Percentiles rank a stretch among this genome's conserved stretches.
phyloP scores from a whole-genome alignment of 2,329 filamentous ascomycete species.

The Beauveria rudraprayagi region DNA sequence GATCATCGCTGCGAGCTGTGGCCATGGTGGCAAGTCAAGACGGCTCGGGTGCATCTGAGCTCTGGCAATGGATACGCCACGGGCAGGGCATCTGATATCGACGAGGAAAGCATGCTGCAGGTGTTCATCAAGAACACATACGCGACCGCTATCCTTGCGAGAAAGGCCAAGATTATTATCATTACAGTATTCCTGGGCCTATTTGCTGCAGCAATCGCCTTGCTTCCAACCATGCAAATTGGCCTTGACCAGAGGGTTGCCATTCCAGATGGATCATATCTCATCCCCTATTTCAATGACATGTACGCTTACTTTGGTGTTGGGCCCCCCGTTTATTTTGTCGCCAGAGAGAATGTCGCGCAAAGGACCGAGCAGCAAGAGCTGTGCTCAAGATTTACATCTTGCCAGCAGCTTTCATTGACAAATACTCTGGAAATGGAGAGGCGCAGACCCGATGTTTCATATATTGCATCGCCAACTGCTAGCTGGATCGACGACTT shows the following conservation, averaged over 20 bases:
- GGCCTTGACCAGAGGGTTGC: conserved; percentile 93
- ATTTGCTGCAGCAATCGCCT: conserved; percentile 74
- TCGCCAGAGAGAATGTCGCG: conserved; percentile 75
- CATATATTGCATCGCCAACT: conserved; percentile 78
- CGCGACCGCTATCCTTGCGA: conserved; percentile 71
- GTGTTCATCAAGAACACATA: conserved; percentile 86
- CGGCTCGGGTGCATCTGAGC: conserved; percentile 60
- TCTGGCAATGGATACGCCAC: conserved; percentile 45
- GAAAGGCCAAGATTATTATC: conserved; percentile 69
- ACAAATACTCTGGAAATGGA: conserved; percentile 91
- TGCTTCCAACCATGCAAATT: conserved; percentile 77
- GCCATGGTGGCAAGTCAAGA: conserved; percentile 76
- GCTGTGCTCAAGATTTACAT: conserved; percentile 83
- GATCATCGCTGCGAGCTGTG: conserved; percentile 84
- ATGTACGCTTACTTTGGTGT: conserved; percentile 85
- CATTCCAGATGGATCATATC: conserved; percentile 85
- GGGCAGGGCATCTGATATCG: conserved; percentile 59
- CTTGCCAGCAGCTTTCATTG: conserved; percentile 75
- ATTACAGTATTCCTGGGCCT: conserved; percentile 78
- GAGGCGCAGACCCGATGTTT: conserved; percentile 78
- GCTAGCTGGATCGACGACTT: conserved; percentile 98
- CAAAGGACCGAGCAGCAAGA: conserved; percentile 69
- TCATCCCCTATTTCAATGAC: conserved; percentile 95
- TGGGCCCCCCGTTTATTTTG: conserved; percentile 93
- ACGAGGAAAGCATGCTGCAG: conserved; percentile 77